Base-by-base conservation (phyloP, 2,329 filamentous ascomycete species). In the Aspergillus ochraceus region DNA sequence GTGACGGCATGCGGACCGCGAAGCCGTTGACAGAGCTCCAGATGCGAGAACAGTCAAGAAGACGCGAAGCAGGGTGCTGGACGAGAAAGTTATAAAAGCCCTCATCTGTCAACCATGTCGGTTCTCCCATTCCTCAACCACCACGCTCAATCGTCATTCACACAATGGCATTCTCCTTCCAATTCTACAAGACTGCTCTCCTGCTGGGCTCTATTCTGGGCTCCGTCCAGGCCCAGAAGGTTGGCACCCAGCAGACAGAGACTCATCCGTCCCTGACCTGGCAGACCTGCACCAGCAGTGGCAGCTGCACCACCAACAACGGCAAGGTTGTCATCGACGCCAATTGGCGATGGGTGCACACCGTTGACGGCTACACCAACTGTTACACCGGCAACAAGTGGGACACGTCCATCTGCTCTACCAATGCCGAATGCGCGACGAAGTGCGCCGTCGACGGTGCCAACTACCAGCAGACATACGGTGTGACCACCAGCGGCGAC, bases 301-400 rank as follows among this genome's bases (percentile, higher is more conserved):
- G 83, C 52, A 75, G 73, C 46, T 86, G 84, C 77, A 79, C 72
- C 50, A 86, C 69, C 9, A 81, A 81, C 62, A 65, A 70, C 46
- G 82, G 80, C 53, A 79, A 78, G 57, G 75, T 87, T 52, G 81
- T 81, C 56, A 71, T 86, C 60, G 83, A 85, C 67, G 67, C 82
- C 62, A 86, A 86, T 75, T 86, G 83, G 83, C 79, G 84, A 56
- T 86, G 84, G 84, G 71, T 84, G 54, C 83, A 86, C 71, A 72
- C 74, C 36, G 78, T 74, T 46, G 66, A 70, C 5, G 78, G 79
- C 49, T 81, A 77, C 63, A 82, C 77, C 66, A 87, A 87, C 76
- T 86, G 84, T 77, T 86, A 86, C 74, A 79, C 74, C 4, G 83
- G 82, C 53, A 85, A 85, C 72, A 68, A 66, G 14, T 83, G 80